Percentiles rank a stretch among this genome's conserved stretches.
phyloP scores from a whole-genome alignment of 83 land plant genomes.

The Diphasiastrum complanatum region DNA sequence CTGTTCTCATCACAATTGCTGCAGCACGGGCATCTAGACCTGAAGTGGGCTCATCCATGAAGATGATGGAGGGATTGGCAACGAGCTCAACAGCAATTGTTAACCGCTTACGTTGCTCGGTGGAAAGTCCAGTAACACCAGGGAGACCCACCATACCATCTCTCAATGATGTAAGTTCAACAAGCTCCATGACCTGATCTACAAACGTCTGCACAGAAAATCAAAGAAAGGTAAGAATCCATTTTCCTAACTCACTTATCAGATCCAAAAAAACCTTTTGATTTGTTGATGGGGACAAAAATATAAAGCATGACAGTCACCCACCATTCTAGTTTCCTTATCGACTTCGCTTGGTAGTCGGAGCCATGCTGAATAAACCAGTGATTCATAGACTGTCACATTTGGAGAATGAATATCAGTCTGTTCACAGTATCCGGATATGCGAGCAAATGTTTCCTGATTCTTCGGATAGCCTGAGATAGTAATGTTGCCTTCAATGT shows the following conservation, averaged over 20 bases:
- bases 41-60: constrained; percentile 16
- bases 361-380: constrained; percentile 52
- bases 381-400: constrained; percentile 47
- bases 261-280: no score
- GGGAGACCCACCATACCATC: no score
- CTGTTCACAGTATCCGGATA: constrained; percentile 53
- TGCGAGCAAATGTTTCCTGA: constrained; percentile 51
- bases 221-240: no score
- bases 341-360: constrained; percentile 36
- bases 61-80: no score
- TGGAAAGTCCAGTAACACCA: no score
- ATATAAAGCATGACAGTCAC: not conserved
- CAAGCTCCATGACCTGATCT: no score
- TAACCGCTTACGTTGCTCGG: no score
- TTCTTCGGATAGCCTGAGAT: constrained; percentile 57
- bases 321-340: constrained; percentile 30
- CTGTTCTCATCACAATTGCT: constrained; percentile 15
- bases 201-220: no score
- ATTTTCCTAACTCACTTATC: no score
- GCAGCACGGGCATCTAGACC: constrained; percentile 9
- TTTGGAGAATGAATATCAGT: constrained; percentile 53
- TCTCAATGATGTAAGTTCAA: no score
- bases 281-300: not conserved
- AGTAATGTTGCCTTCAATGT: constrained; percentile 41
- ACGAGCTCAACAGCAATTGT: no score